phyloP scores from a whole-genome alignment of 345 rosid species.

The Rubroshorea leprosula region DNA sequence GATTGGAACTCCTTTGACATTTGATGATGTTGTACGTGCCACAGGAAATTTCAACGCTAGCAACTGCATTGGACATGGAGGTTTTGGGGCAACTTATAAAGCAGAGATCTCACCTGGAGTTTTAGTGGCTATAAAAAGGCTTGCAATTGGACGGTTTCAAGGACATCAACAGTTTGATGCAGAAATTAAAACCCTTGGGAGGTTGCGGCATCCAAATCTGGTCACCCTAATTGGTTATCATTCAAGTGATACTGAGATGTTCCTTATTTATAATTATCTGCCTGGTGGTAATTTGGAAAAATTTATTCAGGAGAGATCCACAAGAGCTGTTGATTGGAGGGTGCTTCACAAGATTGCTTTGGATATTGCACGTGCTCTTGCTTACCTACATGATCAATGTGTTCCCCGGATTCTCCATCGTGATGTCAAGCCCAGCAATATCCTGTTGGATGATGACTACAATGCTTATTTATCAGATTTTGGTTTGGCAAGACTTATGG shows the following conservation, averaged over 20 bases:
- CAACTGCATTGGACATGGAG: conserved; percentile 63
- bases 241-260: conserved; percentile 58
- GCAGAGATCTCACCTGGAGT: conserved; percentile 43
- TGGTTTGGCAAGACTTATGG: conserved; percentile 83
- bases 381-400: conserved; percentile 82
- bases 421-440: conserved; percentile 94
- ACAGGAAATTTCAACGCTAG: conserved; percentile 54
- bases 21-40: conserved; percentile 49
- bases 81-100: conserved; percentile 61
- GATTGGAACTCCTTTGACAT: conserved; percentile 39
- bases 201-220: conserved; percentile 50
- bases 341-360: conserved; percentile 81
- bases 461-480: conserved; percentile 88
- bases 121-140: conserved; percentile 53
- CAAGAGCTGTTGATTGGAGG: conserved; percentile 60
- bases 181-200: conserved; percentile 53
- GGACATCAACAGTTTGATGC: conserved; percentile 62
- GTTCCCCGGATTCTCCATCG: conserved; percentile 89
- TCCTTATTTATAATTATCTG: conserved; percentile 59
- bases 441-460: conserved; percentile 63
- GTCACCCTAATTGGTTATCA: conserved; percentile 56
- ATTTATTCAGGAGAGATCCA: conserved; percentile 58
- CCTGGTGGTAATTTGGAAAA: conserved; percentile 58
- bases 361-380: conserved; percentile 78
- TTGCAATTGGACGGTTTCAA: conserved; percentile 60